phyloP scores from a whole-genome alignment of 106 monocot genomes.

The Ottelia alismoides region DNA sequence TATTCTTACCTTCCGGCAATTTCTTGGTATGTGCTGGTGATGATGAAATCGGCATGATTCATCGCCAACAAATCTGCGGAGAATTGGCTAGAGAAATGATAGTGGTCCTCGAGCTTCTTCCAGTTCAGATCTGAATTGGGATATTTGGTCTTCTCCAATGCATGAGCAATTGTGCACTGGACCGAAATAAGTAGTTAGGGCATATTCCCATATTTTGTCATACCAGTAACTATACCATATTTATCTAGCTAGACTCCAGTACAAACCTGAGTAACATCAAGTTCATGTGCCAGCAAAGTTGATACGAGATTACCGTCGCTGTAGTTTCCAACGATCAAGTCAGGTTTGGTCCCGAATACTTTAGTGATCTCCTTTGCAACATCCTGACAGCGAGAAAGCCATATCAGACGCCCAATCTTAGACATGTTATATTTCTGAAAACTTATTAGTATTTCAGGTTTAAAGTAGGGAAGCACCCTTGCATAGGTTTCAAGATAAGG shows the following conservation, averaged over 20 bases:
- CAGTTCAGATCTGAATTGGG: constrained; percentile 20
- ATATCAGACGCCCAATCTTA: no score
- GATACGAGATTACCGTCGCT: constrained; percentile 26
- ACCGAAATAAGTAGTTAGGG: no score
- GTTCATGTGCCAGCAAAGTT: constrained; percentile 72
- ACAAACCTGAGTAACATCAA: constrained; percentile 84
- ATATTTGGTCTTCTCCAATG: constrained; percentile 23
- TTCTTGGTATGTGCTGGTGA: background rate
- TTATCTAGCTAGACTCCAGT: no score
- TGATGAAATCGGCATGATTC: constrained; percentile 6
- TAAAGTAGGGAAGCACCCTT: no score
- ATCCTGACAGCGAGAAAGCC: constrained; percentile 62
- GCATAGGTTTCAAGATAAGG: constrained; percentile 83
- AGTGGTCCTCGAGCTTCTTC: constrained; percentile 28
- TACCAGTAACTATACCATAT: no score
- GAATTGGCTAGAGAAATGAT: no score
- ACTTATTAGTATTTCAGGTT: no score
- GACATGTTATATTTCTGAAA: no score
- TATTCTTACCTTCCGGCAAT: constrained; percentile 2
- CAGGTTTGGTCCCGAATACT: constrained; percentile 68
- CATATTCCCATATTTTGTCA: no score
- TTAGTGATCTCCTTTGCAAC: constrained; percentile 53
- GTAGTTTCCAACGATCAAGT: constrained; percentile 79
- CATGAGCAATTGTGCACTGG: constrained; percentile 27
- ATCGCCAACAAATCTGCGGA: constrained; percentile 5